Evolutionary conservation across 2,329 filamentous ascomycete genomes (phyloP), one percentile per base, ranked within the genome.

Genomic region (Bipolaris sorokiniana): DNA sequence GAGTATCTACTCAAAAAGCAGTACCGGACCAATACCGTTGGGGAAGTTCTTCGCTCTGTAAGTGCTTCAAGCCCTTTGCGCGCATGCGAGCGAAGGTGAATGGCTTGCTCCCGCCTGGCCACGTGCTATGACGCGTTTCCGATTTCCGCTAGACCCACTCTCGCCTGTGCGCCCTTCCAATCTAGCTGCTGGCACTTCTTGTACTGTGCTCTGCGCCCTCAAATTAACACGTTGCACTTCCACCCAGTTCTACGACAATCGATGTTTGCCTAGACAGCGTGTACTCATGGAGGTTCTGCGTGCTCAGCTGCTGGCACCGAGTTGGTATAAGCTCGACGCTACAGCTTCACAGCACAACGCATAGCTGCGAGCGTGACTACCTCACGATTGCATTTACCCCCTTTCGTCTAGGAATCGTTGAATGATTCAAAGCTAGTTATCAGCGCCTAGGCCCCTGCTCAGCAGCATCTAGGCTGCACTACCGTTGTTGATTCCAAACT

Each of bases 211-310:
- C 50, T 67, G 52, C 54, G 48, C 53, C 58, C 49, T 62, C 51
- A 45, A 54, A 36, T 57, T 58, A 52, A 67, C 70, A 74, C 71
- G 69, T 72, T 65, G 68, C 66, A 54, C 42, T 72, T 74, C 70
- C 51, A 63, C 58, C 46, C 33, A 54, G 49, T 74, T 75, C 71
- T 52, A 63, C 64, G 59, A 65, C 69, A 62, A 71, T 74, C 72
- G 52, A 55, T 66, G 58, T 56, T 63, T 56, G 56, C 59, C 60
- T 52, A 56, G 56, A 49, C 33, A 47, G 34, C 46, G 48, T 57
- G 61, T 64, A 66, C 66, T 63, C 51, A 71, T 72, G 68, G 67
- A 63, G 65, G 59, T 60, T 47, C 44, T 45, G 58, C 59, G 58
- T 54, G 58, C 52, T 57, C 52, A 51, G 56, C 50, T 64, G 64